Percentiles rank a stretch among this genome's conserved stretches.
Conservation (phyloP, 2,329 filamentous ascomycete species). For the Incumbomyces delicatus region DNA sequence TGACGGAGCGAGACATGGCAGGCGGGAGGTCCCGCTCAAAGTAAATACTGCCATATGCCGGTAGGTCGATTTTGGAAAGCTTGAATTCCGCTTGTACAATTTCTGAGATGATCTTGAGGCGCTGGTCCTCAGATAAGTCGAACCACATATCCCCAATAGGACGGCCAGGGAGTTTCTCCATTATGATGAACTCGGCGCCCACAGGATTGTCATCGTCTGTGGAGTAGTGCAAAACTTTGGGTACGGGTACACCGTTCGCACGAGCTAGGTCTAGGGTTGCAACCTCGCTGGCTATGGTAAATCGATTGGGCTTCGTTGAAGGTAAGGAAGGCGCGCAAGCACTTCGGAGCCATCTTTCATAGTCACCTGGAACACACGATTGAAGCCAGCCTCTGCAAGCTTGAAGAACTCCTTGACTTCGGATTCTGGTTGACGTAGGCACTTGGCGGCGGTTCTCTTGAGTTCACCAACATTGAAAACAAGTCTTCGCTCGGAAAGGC, state of each 20-base stretch:
- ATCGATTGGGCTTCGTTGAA: conserved; percentile 1
- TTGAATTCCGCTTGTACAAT: conserved; percentile 6
- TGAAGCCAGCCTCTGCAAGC: conserved; percentile 24
- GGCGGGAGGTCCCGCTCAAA: background rate
- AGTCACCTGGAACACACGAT: conserved; percentile 21
- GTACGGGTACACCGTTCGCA: conserved; percentile 27
- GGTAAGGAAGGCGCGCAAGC: conserved; percentile 21
- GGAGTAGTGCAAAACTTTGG: conserved; percentile 28
- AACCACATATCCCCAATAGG: conserved; percentile 28
- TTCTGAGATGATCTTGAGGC: conserved; percentile 4
- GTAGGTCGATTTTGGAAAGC: background rate
- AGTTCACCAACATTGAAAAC: conserved; percentile 3
- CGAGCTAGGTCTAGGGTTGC: conserved; percentile 29
- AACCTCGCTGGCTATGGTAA: conserved; percentile 29
- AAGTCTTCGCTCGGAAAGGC: background rate
- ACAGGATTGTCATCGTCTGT: conserved; percentile 27
- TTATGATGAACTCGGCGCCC: conserved; percentile 31
- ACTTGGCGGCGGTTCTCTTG: background rate
- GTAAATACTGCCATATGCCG: conserved; percentile 7
- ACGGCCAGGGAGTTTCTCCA: conserved; percentile 28
- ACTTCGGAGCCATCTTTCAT: conserved; percentile 19
- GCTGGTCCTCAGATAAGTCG: conserved; percentile 10
- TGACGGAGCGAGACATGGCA: background rate
- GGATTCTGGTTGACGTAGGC: background rate
- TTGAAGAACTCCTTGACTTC: conserved; percentile 18